Percentiles rank a stretch among this genome's conserved stretches.
phyloP scores from a whole-genome alignment of 441 rosid species.

The Populus hybrid region DNA sequence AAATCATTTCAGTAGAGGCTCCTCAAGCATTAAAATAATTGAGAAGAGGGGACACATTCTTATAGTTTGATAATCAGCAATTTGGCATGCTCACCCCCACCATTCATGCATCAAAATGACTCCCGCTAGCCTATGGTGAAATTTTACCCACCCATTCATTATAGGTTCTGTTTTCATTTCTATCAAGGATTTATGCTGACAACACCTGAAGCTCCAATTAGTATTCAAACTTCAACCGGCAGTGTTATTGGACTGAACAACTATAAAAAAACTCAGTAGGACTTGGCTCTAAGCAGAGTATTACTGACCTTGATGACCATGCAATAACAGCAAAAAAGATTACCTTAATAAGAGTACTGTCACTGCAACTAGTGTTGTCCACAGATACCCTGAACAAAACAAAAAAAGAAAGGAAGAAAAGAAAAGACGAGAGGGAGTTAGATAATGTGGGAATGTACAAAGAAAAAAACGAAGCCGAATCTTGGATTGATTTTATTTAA shows the following conservation, averaged over 20 bases:
- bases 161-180: too few relatives aligned
- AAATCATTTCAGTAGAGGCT: too few relatives aligned
- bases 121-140: too few relatives aligned
- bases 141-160: too few relatives aligned
- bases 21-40: too few relatives aligned
- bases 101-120: too few relatives aligned
- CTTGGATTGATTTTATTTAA: constrained; percentile 25
- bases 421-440: background rate
- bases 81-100: too few relatives aligned
- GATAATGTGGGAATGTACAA: background rate
- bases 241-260: background rate
- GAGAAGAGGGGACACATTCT: too few relatives aligned
- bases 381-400: constrained; percentile 64
- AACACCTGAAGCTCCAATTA: too few relatives aligned
- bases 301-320: background rate
- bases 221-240: background rate
- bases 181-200: too few relatives aligned
- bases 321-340: background rate
- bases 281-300: too few relatives aligned
- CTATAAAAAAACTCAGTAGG: background rate
- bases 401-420: background rate
- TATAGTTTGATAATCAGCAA: too few relatives aligned
- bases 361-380: constrained; percentile 65
- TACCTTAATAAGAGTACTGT: constrained; percentile 78
- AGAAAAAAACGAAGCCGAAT: constrained; percentile 23